Conservation (phyloP, 345 rosid genomes). For the Theobroma cacao region DNA sequence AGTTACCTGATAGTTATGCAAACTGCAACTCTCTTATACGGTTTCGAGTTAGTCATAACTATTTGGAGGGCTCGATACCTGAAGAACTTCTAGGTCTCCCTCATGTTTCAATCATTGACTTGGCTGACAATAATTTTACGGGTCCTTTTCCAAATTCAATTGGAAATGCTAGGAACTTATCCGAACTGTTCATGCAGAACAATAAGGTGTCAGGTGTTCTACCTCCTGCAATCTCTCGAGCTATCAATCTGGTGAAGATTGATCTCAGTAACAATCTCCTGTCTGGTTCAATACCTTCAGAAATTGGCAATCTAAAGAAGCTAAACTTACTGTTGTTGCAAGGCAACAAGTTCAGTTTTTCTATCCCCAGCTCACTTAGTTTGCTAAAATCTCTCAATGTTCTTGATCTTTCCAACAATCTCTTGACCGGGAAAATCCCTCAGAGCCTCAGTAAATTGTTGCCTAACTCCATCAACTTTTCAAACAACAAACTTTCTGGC, state of each 20-base stretch:
- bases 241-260: slow-evolving; percentile 76
- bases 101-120: slow-evolving; percentile 80
- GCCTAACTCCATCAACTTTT: slow-evolving; percentile 75
- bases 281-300: slow-evolving; percentile 75
- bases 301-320: slow-evolving; percentile 64
- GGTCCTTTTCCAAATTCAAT: slow-evolving; percentile 59
- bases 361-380: slow-evolving; percentile 70
- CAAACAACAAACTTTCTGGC: slow-evolving; percentile 79
- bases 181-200: slow-evolving; percentile 76
- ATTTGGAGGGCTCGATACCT: slow-evolving; percentile 59
- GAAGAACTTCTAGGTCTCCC: slow-evolving; percentile 69
- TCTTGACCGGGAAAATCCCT: slow-evolving; percentile 70
- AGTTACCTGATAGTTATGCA: slow-evolving; percentile 55
- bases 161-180: slow-evolving; percentile 65
- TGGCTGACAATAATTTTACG: slow-evolving; percentile 60
- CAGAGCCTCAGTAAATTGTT: slow-evolving; percentile 54
- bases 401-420: slow-evolving; percentile 81
- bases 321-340: slow-evolving; percentile 72
- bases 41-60: slow-evolving; percentile 76
- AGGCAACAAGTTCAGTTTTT: slow-evolving; percentile 59
- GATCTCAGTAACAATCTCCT: slow-evolving; percentile 77
- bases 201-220: slow-evolving; percentile 66
- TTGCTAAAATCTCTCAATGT: slow-evolving; percentile 70
- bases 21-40: slow-evolving; percentile 64
- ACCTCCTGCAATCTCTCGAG: slow-evolving; percentile 66